A percentile compares a stretch with the other conserved stretches of the same genome.
phyloP scores from a whole-genome alignment of 805 yeast species.

The Cyberlindnera sargentensis region DNA sequence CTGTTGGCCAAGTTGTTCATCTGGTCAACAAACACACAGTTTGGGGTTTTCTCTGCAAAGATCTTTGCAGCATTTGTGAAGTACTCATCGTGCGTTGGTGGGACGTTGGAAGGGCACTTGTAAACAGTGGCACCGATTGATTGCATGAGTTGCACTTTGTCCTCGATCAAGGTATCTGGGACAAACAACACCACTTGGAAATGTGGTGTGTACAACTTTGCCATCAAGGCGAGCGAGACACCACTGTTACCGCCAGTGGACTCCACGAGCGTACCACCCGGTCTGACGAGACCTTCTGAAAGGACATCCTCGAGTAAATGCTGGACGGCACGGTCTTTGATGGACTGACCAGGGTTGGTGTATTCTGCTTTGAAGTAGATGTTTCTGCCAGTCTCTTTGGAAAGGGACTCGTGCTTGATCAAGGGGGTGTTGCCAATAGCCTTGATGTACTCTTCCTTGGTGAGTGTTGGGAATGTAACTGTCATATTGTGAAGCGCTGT shows the following conservation, averaged over 20 bases:
- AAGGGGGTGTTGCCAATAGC: conserved; percentile 67
- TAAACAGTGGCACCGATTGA: conserved; percentile 57
- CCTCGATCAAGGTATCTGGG: conserved; percentile 71
- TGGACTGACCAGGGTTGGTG: conserved; percentile 75
- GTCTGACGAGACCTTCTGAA: conserved; percentile 8
- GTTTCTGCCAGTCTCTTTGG: conserved; percentile 58
- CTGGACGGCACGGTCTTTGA: conserved; percentile 75
- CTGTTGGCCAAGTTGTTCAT: conserved; percentile 76
- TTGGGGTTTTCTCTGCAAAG: conserved; percentile 30
- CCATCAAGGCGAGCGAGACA: conserved; percentile 69
- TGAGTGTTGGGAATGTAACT: conserved; percentile 10
- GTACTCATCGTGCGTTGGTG: conserved; percentile 43
- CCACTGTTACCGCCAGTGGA: conserved; percentile 89
- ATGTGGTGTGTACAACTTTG: conserved; percentile 25
- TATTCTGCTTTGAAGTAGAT: conserved; percentile 71
- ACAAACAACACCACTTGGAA: conserved; percentile 63
- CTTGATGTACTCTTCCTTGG: conserved; percentile 15
- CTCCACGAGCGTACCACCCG: conserved; percentile 56
- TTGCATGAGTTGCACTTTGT: conserved; percentile 52
- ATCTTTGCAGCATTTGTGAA: conserved; percentile 20
- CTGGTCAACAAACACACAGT: conserved; percentile 72
- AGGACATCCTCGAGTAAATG: conserved; percentile 61
- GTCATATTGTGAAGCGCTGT: conserved; percentile 1
- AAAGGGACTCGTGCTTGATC: conserved; percentile 54
- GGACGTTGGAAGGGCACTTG: conserved; percentile 58